These are phyloP conservation scores for Clathrus columnatus DNA, from an alignment of 768 basidiomycete genomes.

Conservation along the genomic window DNA sequence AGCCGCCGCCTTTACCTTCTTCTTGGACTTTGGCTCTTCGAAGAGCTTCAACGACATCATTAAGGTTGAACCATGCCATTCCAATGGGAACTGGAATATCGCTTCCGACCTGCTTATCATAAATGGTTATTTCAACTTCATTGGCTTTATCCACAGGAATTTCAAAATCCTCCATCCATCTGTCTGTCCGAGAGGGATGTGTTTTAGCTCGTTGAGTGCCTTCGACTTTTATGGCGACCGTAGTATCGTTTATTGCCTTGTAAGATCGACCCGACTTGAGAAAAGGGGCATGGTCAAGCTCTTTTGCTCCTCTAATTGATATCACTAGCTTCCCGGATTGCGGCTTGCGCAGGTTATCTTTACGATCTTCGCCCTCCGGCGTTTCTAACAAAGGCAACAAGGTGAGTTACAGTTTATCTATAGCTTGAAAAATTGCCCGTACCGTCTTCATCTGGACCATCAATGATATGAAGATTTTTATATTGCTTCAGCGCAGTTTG, in stretches of 20 bases:
- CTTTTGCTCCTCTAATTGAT: conserved; percentile 81
- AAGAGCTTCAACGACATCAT: conserved; percentile 88
- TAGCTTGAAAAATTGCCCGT: conserved; percentile 14
- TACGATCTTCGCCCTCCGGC: conserved; percentile 71
- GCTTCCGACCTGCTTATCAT: conserved; percentile 83
- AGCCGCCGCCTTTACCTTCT: conserved; percentile 70
- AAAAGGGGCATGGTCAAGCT: conserved; percentile 90
- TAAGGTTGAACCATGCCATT: conserved; percentile 89
- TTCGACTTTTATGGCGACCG: conserved; percentile 92
- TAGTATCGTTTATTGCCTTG: conserved; percentile 74
- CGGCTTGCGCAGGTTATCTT: conserved; percentile 89
- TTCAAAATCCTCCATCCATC: conserved; percentile 97
- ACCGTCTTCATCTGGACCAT: conserved; percentile 69
- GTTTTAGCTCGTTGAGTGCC: conserved; percentile 88
- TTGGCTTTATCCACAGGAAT: conserved; percentile 96
- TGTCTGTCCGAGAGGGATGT: conserved; percentile 87
- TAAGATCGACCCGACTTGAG: conserved; percentile 51
- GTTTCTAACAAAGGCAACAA: conserved; percentile 25
- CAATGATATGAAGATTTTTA: conserved; percentile 90
- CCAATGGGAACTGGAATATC: conserved; percentile 83
- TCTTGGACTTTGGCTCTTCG: conserved; percentile 90
- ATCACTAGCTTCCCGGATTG: conserved; percentile 88
- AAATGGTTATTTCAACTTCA: conserved; percentile 93
- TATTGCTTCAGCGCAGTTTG: conserved; percentile 90
- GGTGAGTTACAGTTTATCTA: neutral